Evolutionary conservation across 768 basidiomycete genomes (phyloP).

Genomic region (Xerocomus potaroensis): DNA sequence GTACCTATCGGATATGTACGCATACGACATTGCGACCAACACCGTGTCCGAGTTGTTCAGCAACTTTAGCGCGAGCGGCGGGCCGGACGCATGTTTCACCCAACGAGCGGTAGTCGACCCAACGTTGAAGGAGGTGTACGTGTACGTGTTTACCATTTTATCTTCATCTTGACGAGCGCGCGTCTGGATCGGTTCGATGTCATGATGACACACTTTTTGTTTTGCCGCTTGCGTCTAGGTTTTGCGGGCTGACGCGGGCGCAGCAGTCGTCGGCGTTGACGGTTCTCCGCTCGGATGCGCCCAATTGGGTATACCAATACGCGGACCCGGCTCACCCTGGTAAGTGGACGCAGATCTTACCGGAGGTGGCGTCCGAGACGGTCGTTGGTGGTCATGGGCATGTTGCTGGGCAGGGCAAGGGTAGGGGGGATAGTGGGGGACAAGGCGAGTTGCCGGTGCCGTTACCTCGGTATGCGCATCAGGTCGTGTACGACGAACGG

Average conservation of each 20-base stretch:
- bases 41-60: constrained; percentile 57
- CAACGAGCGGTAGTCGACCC: constrained; percentile 71
- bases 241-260: constrained; percentile 55
- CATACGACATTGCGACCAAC: constrained; percentile 58
- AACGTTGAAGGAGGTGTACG: constrained; percentile 60
- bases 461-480: constrained; percentile 68
- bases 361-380: constrained; percentile 23
- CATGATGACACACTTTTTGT: too few relatives aligned
- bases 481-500: constrained; percentile 65
- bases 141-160: constrained; percentile 41
- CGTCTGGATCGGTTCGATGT: too few relatives aligned
- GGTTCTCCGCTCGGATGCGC: constrained; percentile 42
- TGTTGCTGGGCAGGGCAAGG: background rate
- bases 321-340: constrained; percentile 47
- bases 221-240: constrained; percentile 45
- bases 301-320: constrained; percentile 70
- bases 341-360: constrained; percentile 58
- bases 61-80: constrained; percentile 57
- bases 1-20: constrained; percentile 73
- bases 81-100: constrained; percentile 69
- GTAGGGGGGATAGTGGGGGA: constrained; percentile 1
- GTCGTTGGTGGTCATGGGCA: background rate
- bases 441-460: constrained; percentile 37
- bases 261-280: constrained; percentile 37
- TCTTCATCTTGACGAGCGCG: background rate